Evolutionary conservation across 2,329 filamentous ascomycete genomes (phyloP).

Genomic region (Metarhizium album): DNA sequence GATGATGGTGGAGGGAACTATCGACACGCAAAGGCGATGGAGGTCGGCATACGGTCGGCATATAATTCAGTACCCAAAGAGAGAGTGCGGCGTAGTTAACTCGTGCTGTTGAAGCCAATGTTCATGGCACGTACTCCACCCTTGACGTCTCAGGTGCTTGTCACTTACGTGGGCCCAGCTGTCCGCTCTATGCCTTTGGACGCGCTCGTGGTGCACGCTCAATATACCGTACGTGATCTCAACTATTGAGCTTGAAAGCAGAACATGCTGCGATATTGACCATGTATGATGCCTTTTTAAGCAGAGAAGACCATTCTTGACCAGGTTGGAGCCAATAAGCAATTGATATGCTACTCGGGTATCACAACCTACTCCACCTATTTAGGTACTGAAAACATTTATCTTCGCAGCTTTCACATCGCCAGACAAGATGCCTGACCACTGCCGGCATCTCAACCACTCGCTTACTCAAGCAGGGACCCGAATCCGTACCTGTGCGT

Average conservation of each 20-base stretch:
- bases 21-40: neutral
- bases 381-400: too few species aligned
- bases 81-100: conserved; percentile 12
- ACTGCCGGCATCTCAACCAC: neutral
- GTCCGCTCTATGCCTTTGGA: too few species aligned
- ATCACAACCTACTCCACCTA: neutral
- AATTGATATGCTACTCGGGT: neutral
- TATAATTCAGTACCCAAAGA: conserved; percentile 20
- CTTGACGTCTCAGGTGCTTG: too few species aligned
- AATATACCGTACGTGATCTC: too few species aligned
- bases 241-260: too few species aligned
- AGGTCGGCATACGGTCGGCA: conserved; percentile 17
- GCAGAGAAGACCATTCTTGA: too few species aligned
- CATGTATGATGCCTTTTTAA: too few species aligned
- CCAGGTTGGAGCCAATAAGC: too few species aligned
- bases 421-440: neutral
- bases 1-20: neutral
- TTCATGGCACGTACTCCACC: too few species aligned
- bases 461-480: neutral
- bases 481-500: conserved; percentile 3
- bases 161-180: too few species aligned
- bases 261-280: too few species aligned
- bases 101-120: neutral
- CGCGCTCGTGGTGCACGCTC: too few species aligned
- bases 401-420: neutral